Percentiles rank a stretch among this genome's conserved stretches.
phyloP scores from a whole-genome alignment of 1,284 basidiomycete genomes.

The Sanghuangporus sanghuang region DNA sequence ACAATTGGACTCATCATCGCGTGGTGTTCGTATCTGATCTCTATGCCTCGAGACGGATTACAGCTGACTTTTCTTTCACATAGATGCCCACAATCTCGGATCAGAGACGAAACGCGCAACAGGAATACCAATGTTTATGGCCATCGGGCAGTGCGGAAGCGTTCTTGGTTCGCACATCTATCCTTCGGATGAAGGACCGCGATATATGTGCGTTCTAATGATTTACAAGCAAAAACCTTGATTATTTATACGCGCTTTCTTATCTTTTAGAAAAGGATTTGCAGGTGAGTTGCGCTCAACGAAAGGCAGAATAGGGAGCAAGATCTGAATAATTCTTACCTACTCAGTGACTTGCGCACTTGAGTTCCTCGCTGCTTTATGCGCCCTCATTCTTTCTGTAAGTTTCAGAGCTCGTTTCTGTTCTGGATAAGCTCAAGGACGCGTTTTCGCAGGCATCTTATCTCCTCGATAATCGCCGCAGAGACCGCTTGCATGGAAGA shows the following conservation, averaged over 20 bases:
- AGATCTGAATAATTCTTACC: background rate
- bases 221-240: background rate
- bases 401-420: slow-evolving; percentile 17
- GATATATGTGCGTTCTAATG: slow-evolving; percentile 43
- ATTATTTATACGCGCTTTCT: background rate
- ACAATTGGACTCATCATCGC: slow-evolving; percentile 62
- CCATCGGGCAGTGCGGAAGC: slow-evolving; percentile 72
- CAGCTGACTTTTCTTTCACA: background rate
- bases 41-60: background rate
- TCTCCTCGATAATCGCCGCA: slow-evolving; percentile 51
- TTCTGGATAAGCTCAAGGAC: background rate
- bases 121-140: slow-evolving; percentile 70
- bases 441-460: slow-evolving; percentile 47
- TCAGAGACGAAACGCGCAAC: slow-evolving; percentile 75
- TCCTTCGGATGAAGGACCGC: slow-evolving; percentile 56
- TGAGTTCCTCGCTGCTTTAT: slow-evolving; percentile 54
- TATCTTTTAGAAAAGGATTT: slow-evolving; percentile 51
- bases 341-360: slow-evolving; percentile 27
- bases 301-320: background rate
- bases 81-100: slow-evolving; percentile 65
- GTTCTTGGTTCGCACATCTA: slow-evolving; percentile 69
- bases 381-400: slow-evolving; percentile 49
- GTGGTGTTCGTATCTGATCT: slow-evolving; percentile 52
- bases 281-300: slow-evolving; percentile 35
- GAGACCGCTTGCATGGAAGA: slow-evolving; percentile 52